Evolutionary conservation across 75 land plant genomes (phyloP).

Genomic region (Picea sitchensis): DNA sequence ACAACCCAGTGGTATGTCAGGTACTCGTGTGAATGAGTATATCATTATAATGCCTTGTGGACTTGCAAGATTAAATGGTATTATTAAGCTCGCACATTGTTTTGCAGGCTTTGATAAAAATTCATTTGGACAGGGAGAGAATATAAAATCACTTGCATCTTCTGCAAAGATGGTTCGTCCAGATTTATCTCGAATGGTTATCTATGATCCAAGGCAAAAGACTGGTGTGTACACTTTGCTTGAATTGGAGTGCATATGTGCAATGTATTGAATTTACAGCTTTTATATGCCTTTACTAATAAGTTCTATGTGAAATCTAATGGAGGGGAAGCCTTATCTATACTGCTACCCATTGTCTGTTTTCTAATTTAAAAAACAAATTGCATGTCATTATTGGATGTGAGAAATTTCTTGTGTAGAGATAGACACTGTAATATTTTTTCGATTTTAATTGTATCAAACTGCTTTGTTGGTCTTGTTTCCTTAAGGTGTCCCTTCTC

Average conservation of each 20-base stretch:
- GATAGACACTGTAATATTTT: too few relatives aligned
- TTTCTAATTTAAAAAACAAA: not conserved
- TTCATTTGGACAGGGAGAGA: constrained; percentile 29
- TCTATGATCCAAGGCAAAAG: constrained; percentile 80
- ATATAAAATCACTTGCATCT: constrained; percentile 17
- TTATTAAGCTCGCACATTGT: not conserved
- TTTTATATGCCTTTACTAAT: too few relatives aligned
- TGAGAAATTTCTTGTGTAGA: not conserved
- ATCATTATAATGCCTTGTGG: not conserved
- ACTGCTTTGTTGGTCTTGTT: too few relatives aligned
- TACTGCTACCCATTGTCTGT: not conserved
- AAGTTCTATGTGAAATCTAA: too few relatives aligned
- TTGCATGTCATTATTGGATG: not conserved
- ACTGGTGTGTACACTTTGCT: constrained; percentile 42
- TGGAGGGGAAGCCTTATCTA: not conserved
- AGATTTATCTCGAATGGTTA: constrained; percentile 72
- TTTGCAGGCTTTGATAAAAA: constrained; percentile 28
- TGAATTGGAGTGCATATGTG: not conserved
- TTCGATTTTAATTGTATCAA: too few relatives aligned
- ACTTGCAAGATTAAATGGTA: not conserved
- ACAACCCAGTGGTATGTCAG: not conserved
- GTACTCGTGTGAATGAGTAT: not conserved
- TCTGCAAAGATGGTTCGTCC: constrained; percentile 53
- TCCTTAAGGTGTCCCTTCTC: too few relatives aligned
- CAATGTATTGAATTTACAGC: too few relatives aligned